phyloP scores from a whole-genome alignment of 768 basidiomycete genomes.

The Kwoniella botswanensis region DNA sequence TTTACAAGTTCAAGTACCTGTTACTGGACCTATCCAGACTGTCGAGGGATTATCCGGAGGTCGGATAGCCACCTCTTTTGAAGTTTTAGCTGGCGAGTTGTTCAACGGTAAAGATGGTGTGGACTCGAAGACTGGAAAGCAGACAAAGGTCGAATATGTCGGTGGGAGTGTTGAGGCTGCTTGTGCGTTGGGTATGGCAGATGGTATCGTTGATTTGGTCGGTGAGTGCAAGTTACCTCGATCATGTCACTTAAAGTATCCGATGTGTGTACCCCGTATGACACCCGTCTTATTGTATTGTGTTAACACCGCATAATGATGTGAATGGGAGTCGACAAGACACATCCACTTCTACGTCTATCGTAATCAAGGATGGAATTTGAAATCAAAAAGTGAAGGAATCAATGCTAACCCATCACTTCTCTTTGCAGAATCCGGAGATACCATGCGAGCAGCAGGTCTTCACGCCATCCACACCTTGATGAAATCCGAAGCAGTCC shows the following conservation, averaged over 20 bases:
- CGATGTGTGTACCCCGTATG: too few species aligned
- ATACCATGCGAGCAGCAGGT: constrained; percentile 98
- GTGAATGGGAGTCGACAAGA: too few species aligned
- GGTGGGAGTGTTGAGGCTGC: constrained; percentile 98
- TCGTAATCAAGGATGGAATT: too few species aligned
- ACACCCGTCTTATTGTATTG: too few species aligned
- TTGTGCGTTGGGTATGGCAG: constrained; percentile 92
- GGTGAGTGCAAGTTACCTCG: constrained; percentile 63
- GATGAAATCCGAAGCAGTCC: constrained; percentile 83
- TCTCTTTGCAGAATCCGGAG: constrained; percentile 80
- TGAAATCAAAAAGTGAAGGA: too few species aligned
- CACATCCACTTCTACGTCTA: too few species aligned
- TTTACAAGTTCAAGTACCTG: constrained; percentile 84
- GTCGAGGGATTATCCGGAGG: constrained; percentile 85
- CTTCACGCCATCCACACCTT: constrained; percentile 90
- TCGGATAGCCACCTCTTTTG: constrained; percentile 92
- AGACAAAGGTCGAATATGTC: constrained; percentile 89
- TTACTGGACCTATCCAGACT: constrained; percentile 69
- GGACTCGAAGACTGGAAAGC: constrained; percentile 62
- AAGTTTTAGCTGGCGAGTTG: constrained; percentile 79
- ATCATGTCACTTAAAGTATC: too few species aligned
- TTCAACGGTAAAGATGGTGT: constrained; percentile 62
- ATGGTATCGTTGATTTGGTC: constrained; percentile 97
- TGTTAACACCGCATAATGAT: too few species aligned
- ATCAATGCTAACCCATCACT: background rate